Conservation (phyloP, 2,329 filamentous ascomycete genomes). For the Rhytidhysteron rufulum region DNA sequence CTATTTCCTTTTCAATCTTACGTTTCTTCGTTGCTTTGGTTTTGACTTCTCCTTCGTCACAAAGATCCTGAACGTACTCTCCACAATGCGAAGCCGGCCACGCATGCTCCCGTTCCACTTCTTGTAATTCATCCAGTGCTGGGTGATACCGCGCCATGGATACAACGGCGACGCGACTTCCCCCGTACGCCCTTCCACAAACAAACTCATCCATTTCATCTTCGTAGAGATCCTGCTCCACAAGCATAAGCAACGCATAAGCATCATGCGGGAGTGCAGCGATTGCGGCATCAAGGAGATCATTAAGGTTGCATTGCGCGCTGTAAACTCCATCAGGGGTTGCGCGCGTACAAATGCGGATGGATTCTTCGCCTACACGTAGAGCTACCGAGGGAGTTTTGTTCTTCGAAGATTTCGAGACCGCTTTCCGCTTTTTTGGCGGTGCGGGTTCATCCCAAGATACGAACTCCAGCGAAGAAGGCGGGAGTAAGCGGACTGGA, state of each 20-base stretch:
- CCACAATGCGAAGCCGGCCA: conserved; percentile 65
- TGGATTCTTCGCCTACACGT: conserved; percentile 29
- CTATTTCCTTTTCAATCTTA: not conserved
- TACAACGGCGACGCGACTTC: conserved; percentile 59
- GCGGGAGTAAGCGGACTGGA: conserved; percentile 43
- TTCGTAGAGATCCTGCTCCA: conserved; percentile 63
- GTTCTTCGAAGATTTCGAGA: conserved; percentile 17
- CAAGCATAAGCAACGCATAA: conserved; percentile 55
- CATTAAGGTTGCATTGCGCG: conserved; percentile 56
- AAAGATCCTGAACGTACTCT: conserved; percentile 44
- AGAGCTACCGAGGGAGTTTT: conserved; percentile 42
- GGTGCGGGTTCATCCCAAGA: conserved; percentile 40
- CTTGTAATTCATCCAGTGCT: conserved; percentile 38
- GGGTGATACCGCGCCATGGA: conserved; percentile 62
- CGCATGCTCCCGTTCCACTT: conserved; percentile 49
- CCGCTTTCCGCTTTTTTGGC: conserved; percentile 3
- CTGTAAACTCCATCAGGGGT: conserved; percentile 46
- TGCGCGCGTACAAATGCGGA: conserved; percentile 51
- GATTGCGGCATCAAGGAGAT: conserved; percentile 57
- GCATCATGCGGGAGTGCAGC: conserved; percentile 55
- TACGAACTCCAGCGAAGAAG: conserved; percentile 42
- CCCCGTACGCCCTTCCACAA: conserved; percentile 64
- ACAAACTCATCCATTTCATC: conserved; percentile 64
- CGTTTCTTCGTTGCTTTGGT: conserved; percentile 6
- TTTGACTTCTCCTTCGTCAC: conserved; percentile 21